Base-by-base conservation (phyloP, 106 monocot species). In the Agapanthus africanus region DNA sequence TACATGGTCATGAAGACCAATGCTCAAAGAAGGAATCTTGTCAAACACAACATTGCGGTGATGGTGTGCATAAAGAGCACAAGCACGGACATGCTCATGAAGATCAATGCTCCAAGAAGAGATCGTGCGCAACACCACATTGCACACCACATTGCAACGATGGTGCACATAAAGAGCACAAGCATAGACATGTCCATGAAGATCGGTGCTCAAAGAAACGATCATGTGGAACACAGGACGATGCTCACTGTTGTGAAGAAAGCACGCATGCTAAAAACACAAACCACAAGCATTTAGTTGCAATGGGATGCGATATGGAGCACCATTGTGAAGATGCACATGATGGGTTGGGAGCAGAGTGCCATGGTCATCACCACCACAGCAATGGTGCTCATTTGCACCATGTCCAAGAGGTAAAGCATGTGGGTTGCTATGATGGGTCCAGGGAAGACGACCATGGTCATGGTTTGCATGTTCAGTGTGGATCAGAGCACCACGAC, bases 21-120 rank as follows among this genome's bases (percentile, higher is more conserved):
- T 63, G 63, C 13, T 36, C 63, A 39, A 11, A 2, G 11, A 40
- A 15, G 11, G 64, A 8, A 11, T 39, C 23, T 40, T 22, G 25
- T 65, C 37, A 65, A 35, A 18, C 64, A 40, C n/a, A n/a, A n/a
- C 66, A 66, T 42, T 66, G 66, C 15, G 28, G 42, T 40, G 27
- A 41, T 66, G 11, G 39, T 37, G 23, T 2, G 10, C 27, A 44
- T 27, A 28, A 13, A 11, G 44, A 44, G 14, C 41, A 44, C 44
- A n/a, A n/a, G n/a, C n/a, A 62, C 18, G 46, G 19, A 19, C 46
- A 47, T 47, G 46, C 46, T 15, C 46, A 47, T 47, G 10, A 7
- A 68, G 68, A 68, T 50, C 6, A 21, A 4, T 63, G 63, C 13
- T 36, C 63, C 21, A 11, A 2, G 11, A 40, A 15, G 11, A 40